phyloP scores from a whole-genome alignment of 345 rosid species.

The Schrenkiella parvula region DNA sequence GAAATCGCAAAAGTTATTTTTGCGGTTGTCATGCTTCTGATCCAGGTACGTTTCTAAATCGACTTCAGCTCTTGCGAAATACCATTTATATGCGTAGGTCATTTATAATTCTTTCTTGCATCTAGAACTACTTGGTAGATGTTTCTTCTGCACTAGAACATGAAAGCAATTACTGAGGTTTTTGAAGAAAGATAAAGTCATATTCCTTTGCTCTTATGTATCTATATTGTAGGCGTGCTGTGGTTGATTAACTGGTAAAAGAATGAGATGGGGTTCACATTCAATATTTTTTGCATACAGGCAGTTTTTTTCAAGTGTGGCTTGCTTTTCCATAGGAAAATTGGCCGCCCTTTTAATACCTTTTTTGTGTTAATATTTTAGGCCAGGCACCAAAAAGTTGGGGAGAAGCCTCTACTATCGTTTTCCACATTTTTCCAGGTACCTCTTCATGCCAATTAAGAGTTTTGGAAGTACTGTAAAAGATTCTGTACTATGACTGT shows the following conservation, averaged over 20 bases:
- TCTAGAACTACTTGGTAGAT: background rate
- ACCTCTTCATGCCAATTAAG: constrained; percentile 2
- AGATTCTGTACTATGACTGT: background rate
- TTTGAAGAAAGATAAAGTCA: background rate
- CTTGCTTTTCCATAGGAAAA: background rate
- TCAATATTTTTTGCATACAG: background rate
- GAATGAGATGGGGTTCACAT: background rate
- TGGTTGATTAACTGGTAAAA: constrained; percentile 16
- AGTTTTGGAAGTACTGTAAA: background rate
- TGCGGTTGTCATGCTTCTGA: constrained; percentile 78
- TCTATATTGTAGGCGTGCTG: background rate
- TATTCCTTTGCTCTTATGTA: background rate
- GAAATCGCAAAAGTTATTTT: constrained; percentile 77
- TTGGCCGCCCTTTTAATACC: background rate
- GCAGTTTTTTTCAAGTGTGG: background rate
- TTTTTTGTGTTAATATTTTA: constrained; percentile 38
- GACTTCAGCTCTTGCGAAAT: background rate
- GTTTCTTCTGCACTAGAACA: background rate
- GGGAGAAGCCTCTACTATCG: constrained; percentile 92
- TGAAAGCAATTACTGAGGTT: background rate
- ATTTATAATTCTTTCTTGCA: background rate
- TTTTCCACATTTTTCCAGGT: constrained; percentile 80
- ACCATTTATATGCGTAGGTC: background rate
- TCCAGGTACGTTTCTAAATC: constrained; percentile 55
- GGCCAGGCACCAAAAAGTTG: constrained; percentile 85